phyloP scores from a whole-genome alignment of 495 filamentous ascomycete species.

The Penicillium roqueforti region DNA sequence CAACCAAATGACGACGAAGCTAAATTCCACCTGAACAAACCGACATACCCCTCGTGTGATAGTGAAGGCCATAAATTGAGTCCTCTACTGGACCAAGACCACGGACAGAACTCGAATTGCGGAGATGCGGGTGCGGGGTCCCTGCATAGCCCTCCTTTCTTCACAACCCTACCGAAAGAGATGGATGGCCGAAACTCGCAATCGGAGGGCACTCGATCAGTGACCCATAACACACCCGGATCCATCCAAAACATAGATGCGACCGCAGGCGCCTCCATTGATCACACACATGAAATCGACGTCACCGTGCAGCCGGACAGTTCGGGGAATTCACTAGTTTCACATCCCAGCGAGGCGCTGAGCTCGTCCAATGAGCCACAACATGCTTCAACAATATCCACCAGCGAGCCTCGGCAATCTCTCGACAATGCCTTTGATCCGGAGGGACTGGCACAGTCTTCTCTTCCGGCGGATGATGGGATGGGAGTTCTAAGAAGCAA shows the following conservation, averaged over 20 bases:
- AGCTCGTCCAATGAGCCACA: constrained; percentile 3
- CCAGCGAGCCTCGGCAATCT: not conserved
- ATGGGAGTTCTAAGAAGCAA: constrained; percentile 71
- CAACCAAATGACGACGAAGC: constrained; percentile 12
- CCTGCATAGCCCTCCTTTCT: constrained; percentile 25
- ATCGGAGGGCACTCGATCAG: constrained; percentile 13
- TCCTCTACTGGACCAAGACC: constrained; percentile 16
- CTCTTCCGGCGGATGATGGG: constrained; percentile 88
- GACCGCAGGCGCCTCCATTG: not conserved
- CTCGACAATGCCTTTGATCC: constrained; percentile 11
- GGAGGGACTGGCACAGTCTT: constrained; percentile 21
- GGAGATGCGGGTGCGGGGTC: constrained; percentile 28
- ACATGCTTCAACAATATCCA: not conserved
- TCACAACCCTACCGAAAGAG: constrained; percentile 25
- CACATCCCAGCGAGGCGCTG: not conserved
- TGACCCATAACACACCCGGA: constrained; percentile 7
- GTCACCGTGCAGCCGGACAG: not conserved
- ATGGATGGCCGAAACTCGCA: constrained; percentile 27
- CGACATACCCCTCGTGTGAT: constrained; percentile 12
- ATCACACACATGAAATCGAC: not conserved
- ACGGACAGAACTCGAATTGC: constrained; percentile 2
- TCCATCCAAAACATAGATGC: not conserved
- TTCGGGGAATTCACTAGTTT: constrained; percentile 1
- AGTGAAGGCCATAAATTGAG: constrained; percentile 4
- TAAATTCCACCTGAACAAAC: constrained; percentile 12